Base-by-base conservation (phyloP, 2,329 filamentous ascomycete species). In the Alternaria gansuensis region DNA sequence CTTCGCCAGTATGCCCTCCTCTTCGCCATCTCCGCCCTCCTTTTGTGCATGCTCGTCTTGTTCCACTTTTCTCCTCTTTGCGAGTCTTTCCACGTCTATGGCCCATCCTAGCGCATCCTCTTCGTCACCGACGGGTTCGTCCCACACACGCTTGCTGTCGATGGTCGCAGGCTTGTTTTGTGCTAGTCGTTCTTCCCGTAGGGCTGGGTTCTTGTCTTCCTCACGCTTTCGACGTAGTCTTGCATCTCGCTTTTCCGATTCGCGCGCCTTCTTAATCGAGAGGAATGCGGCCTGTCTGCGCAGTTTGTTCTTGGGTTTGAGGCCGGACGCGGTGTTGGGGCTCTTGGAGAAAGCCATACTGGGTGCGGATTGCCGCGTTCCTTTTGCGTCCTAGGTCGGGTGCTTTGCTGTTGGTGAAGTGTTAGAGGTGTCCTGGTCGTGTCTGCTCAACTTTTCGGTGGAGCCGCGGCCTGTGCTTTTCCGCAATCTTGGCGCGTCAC, bases 151-250 rank as follows among this genome's bases (percentile, higher is more conserved):
- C 63, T 77, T 77, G 54, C 62, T 57, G 50, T 77, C 74, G 54
- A 77, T 75, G 7, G 74, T 76, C 23, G 64, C 78, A 0, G 95
- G 90, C 41, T 93, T 85, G 80, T 97, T 97, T 66, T 85, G 87
- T 60, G 87, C 88, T 60, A 94, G 82, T 69, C 95, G 87, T 65
- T 90, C 86, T 61, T 87, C 87, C 67, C 88, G 87, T 59, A 97
- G 79, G 59, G 87, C 85, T 2, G 94, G 93, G 71, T 97, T 87
- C 77, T 90, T 91, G 64, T 89, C 86, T 79, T 99, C 95, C 73
- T 93, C 91, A 79, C 90, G 91, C 80, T 92, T 93, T 60, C 92
- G 85, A 48, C 86, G 86, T 75, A 93, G 90, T 63, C 93, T 88
- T 71, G 88, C 85, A 70, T 93, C 90, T 71, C 91, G 88, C 70